Evolutionary conservation across 129 eudicot genomes (phyloP), one percentile per base, ranked within the genome.

Genomic region (Helianthus tuberosus): DNA sequence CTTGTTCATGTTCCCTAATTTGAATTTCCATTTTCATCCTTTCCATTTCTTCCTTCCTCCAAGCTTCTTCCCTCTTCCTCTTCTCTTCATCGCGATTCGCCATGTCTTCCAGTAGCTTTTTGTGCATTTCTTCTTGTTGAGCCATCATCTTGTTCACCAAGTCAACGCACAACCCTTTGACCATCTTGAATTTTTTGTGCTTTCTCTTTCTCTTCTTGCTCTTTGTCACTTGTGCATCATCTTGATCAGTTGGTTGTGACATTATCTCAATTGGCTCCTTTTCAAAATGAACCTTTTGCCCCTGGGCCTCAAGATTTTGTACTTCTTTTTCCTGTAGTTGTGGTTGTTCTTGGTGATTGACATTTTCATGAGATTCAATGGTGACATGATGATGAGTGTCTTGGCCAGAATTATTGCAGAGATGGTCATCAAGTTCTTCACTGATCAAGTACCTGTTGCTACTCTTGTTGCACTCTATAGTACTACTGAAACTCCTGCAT

Each of bases 111-210:
- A 89, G 87, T 38, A 92, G 81, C 86, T 85, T 92, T 17, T 83
- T 85, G 48, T 92, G 97, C 74, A 92, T 76, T 55, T 86, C 88
- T 54, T 92, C 96, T 66, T 92, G 97, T 65, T 89, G 89, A 36
- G 80, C 82, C 85, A 89, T 85, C 90, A 92, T 83, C 81, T 81
- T 89, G 68, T 81, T 83, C 64, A 92, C 96, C 29, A 87, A 52
- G 11, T 86, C 83, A 49, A 83, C 82, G 54, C 93, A 89, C 36
- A 86, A 75, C 29, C 83, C 85, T 71, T 87, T 89, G 47, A 87
- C 83, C 85, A 70, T 84, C 77, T 92, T 90, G 61, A 83, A 84
- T 79, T 86, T 88, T 67, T 78, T 72, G 64, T 83, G 73, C 57
- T 81, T 82, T 69, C 81, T 84, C 66, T 77, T 86, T 81, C 87